phyloP scores from a whole-genome alignment of 768 basidiomycete species.

The Mycena rosella region DNA sequence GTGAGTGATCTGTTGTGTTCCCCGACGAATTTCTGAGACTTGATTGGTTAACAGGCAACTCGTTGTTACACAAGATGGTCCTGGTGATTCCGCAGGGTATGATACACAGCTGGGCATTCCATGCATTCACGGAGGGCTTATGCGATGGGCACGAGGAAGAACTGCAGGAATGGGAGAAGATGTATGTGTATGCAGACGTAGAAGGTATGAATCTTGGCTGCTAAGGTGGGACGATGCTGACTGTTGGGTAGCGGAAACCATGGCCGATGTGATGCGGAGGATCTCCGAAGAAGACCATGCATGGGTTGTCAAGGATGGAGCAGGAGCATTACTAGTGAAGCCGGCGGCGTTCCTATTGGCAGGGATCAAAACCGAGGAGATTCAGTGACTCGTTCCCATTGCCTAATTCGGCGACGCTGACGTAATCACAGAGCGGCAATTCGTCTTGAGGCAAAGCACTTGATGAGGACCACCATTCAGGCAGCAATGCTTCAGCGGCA shows the following conservation, averaged over 20 bases:
- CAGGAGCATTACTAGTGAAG: neutral
- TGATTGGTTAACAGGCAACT: conserved; percentile 16
- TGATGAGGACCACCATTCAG: neutral
- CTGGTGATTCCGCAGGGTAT: neutral
- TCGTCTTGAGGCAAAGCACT: neutral
- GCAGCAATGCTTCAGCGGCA: neutral
- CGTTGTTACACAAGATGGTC: conserved; percentile 22
- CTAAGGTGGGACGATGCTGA: neutral
- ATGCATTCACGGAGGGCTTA: neutral
- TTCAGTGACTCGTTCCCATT: neutral
- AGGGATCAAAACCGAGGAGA: neutral
- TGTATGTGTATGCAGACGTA: neutral
- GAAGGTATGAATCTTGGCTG: neutral
- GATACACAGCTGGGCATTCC: conserved; percentile 1
- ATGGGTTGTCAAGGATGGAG: neutral
- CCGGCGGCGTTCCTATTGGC: neutral
- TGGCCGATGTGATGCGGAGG: neutral
- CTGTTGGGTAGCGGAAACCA: neutral
- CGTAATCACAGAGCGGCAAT: neutral
- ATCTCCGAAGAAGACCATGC: neutral
- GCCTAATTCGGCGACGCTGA: neutral
- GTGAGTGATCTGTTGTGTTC: no score
- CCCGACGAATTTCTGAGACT: neutral
- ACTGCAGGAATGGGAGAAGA: neutral
- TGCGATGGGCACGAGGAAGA: neutral